Base-by-base conservation (phyloP, 129 eudicot species). In the Lonicera japonica region DNA sequence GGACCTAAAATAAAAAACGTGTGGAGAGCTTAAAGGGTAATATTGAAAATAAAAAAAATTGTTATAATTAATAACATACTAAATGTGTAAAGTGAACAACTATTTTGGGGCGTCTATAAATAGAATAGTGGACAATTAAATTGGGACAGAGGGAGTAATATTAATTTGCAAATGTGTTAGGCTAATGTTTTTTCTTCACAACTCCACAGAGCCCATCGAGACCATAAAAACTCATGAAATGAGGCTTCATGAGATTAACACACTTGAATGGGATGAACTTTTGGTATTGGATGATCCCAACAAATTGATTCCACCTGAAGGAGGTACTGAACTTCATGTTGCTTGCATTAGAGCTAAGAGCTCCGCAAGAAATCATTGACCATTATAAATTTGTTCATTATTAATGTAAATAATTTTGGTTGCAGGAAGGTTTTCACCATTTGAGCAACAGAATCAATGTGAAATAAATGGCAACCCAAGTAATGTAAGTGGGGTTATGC, bases 191-290 rank as follows among this genome's bases (percentile, higher is more conserved):
- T 52, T 45, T 43, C 8, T 47, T 63, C n/a, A 53, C 60, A 63
- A 72, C 48, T 53, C 29, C 57, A 67, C 74, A 79, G 97, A 71
- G 60, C 73, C 72, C 34, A 66, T 22, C 60, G 84, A 77, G 20
- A 75, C 77, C 21, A 60, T 87, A 43, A 66, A 74, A 69, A 74
- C 69, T 72, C 86, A 92, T 77, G 81, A 80, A 68, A 75, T 75
- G 80, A 84, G 75, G 70, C 91, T 92, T 65, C 98, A 73, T 62
- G 98, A 87, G 83, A 77, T 92, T 24, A 87, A 92, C 77, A 87
- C 95, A 14, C 95, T 87, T 63, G 98, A 85, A 20, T 92, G 98
- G 98, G 96, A 92, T 68, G 96, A 92, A 60, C 98, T 92, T 75
- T 73, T 92, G 63, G 77, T 64, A 65, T 81, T 82, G 21, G 80